Evolutionary conservation across 495 filamentous ascomycete genomes (phyloP), one percentile per base, ranked within the genome.

Genomic region (Cudoniella acicularis): DNA sequence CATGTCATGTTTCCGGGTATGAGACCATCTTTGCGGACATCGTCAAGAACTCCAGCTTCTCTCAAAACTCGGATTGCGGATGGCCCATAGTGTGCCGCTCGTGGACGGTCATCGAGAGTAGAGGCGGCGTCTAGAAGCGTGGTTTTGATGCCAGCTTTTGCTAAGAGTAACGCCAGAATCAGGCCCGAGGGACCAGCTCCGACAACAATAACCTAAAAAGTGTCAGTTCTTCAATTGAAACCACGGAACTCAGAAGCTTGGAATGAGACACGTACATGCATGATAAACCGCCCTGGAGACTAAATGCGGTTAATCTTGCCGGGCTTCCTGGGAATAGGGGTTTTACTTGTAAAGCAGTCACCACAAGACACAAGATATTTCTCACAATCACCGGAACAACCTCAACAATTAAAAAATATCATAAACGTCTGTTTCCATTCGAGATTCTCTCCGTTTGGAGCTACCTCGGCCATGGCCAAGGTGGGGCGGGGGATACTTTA

Each of bases 141-240:
- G 51, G 80, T 76, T 49, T 75, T 57, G 57, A 84, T 78, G 23
- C 77, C 76, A 58, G 76, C 67, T 61, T 77, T 76, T 6, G 79
- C 72, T 3, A 85, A 75, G n/a, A 85, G 67, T 8, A 85, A 68
- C 0, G 75, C 71, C 0, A 84, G 75, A 10, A 83, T 72, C 1
- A 85, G 76, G 16, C 81, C 79, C 0, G 80, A 79, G 1, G 80
- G 80, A 1, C 79, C 80, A 13, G 81, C 80, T 41, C 81, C 81
- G 10, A 81, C 79, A 27, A 84, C 66, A 46, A 81, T 70, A 21
- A 80, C 68, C 67, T 78, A 18, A 45, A 41, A 47, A 47, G 9
- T 47, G 20, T 47, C n/a, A 47, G n/a, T 47, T 21, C n/a, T 17
- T 8, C 4, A 47, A 8, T 47, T 47, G n/a, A n/a, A n/a, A n/a